Conservation (phyloP, 805 yeast genomes). For the Sugiyamaella valdiviana region DNA sequence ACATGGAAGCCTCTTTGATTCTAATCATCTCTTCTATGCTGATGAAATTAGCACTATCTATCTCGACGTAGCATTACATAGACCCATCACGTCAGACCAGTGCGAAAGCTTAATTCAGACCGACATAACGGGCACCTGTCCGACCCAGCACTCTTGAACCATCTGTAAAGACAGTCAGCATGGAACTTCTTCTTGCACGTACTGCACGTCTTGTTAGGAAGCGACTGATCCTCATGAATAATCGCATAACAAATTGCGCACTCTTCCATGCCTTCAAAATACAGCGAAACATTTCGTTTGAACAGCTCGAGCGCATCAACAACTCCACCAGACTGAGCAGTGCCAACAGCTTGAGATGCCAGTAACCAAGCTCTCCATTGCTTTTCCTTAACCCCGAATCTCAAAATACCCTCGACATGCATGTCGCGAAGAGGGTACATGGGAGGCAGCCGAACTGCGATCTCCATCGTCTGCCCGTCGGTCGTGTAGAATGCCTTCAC, state of each 20-base stretch:
- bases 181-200: constrained; percentile 94
- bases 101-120: constrained; percentile 39
- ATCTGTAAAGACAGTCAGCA: constrained; percentile 89
- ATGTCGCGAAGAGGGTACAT: constrained; percentile 75
- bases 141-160: constrained; percentile 93
- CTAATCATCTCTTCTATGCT: no score
- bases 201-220: constrained; percentile 82
- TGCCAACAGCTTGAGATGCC: constrained; percentile 78
- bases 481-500: constrained; percentile 66
- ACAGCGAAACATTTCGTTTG: constrained; percentile 68
- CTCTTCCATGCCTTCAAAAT: constrained; percentile 90
- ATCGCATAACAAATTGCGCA: constrained; percentile 96
- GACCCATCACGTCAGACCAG: constrained; percentile 11
- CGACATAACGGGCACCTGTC: constrained; percentile 96
- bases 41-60: no score
- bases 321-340: constrained; percentile 48
- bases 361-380: constrained; percentile 94
- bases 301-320: constrained; percentile 62
- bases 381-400: constrained; percentile 84
- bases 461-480: constrained; percentile 82
- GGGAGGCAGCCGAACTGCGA: constrained; percentile 65
- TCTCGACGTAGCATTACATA: no score
- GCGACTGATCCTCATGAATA: constrained; percentile 79
- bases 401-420: constrained; percentile 64
- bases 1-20: no score